Evolutionary conservation across 2,329 filamentous ascomycete genomes (phyloP), one percentile per base, ranked within the genome.

Genomic region (Diaporthe amygdali): DNA sequence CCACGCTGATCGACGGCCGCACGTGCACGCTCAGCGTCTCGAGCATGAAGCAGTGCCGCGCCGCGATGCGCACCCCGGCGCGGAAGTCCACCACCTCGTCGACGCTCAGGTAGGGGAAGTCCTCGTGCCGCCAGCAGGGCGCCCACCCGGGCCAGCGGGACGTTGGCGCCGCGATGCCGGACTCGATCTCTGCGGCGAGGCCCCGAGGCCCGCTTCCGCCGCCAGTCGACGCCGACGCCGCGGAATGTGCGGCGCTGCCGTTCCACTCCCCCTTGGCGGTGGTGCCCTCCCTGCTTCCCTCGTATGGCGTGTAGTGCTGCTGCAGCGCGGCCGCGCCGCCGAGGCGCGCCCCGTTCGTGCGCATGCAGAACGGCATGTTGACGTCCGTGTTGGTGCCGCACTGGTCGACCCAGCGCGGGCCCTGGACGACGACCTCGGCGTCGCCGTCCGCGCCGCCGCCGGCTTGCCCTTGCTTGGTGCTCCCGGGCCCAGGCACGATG

Each of bases 121-220:
- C 83, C 74, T 88, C 84, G 77, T 89, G 87, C 22, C 86, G 83
- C 87, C 87, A 89, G 78, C 87, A 89, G 3, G 86, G 85, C 17
- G 83, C 82, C 64, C 76, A 76, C 1, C 77, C 75, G 1, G 81
- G 79, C 77, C 78, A 77, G 63, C 76, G 73, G 8, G 63, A 25
- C 6, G 64, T 41, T 14, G 63, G 68, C 32, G 64, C 49, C 17
- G 56, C 32, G 17, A 70, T n/a, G 20, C 34, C 46, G 46, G 68
- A 25, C 15, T 54, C 54, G 46, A 69, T 15, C 27, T 68, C 68
- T 8, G 39, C 63, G 1, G 63, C 30, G 17, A 61, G 51, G 59
- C 47, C 71, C 41, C n/a, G n/a, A n/a, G n/a, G n/a, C n/a, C 41
- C 37, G 47, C 32, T 52, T 46, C 15, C 22, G 17, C 15, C 22